Base-by-base conservation (phyloP, 2,329 filamentous ascomycete genomes). In the Beauveria brongniartii region DNA sequence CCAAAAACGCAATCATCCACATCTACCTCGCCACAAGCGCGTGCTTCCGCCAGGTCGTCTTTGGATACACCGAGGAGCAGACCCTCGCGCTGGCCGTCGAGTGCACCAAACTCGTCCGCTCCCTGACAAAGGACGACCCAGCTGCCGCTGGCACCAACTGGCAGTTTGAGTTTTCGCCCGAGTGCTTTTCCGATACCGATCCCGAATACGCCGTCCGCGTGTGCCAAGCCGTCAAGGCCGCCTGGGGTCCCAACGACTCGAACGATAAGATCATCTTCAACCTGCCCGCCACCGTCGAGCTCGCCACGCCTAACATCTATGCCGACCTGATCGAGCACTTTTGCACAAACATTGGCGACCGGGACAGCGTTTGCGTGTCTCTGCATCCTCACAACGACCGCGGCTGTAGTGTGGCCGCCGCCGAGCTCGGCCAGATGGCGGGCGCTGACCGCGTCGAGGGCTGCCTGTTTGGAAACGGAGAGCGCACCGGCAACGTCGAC, bases 311-410 rank as follows among this genome's bases (percentile, higher is more conserved):
- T 40, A 99, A 99, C 72, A 84, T 97, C 53, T 99, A 94, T 72
- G 94, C 94, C 55, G 94, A 99, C 71, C 89, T 95, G 77, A 90
- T 99, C 64, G 94, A 99, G 73, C 96, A 91, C 77, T 99, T 99
- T 75, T 96, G 91, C 78, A 84, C 81, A 57, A 82, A 93, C 72
- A 92, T 97, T 70, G 82, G 82, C 0, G 89, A 96, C 74, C 82
- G 92, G 57, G 88, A 96, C 69, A 94, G 92, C 77, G 82, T 96
- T 55, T 90, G 87, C 68, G 89, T 97, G 9, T 95, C 90, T 63
- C 82, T 97, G 59, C 94, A 97, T 73, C 90, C 91, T 9, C 93
- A 99, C 77, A 97, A 97, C 71, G 94, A 97, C 73, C 83, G 94
- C 64, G 93, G 93, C 24, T 95, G 90, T 65, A 92, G 91, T 3